Conservation (phyloP, 768 basidiomycete genomes). For the Rhodocollybia butyracea region DNA sequence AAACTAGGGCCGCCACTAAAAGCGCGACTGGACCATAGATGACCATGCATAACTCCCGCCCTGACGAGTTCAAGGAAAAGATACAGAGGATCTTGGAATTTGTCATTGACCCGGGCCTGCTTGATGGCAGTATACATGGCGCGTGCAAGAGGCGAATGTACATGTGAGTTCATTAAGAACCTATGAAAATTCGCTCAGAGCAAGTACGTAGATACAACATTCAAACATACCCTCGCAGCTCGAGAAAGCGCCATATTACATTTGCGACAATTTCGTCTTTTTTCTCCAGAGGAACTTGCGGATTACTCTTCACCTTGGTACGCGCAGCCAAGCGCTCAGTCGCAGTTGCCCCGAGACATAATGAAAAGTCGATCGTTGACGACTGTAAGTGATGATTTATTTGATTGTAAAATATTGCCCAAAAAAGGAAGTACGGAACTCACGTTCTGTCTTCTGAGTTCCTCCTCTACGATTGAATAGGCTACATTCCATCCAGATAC, state of each 20-base stretch:
- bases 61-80: conserved; percentile 92
- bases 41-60: conserved; percentile 96
- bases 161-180: conserved; percentile 86
- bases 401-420: conserved; percentile 15
- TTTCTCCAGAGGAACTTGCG: conserved; percentile 70
- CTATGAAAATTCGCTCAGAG: conserved; percentile 36
- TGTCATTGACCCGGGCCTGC: conserved; percentile 85
- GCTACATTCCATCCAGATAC: conserved; percentile 89
- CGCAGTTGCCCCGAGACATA: conserved; percentile 90
- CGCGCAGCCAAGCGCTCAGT: conserved; percentile 76
- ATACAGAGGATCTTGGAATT: conserved; percentile 96
- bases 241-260: conserved; percentile 97
- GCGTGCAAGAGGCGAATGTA: conserved; percentile 84
- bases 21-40: conserved; percentile 82
- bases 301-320: conserved; percentile 66
- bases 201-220: neutral
- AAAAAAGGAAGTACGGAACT: conserved; percentile 29
- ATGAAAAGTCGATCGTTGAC: conserved; percentile 93
- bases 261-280: conserved; percentile 99
- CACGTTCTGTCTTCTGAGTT: conserved; percentile 94
- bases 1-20: conserved; percentile 96
- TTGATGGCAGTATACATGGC: conserved; percentile 86
- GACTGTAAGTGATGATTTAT: conserved; percentile 61
- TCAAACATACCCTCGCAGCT: conserved; percentile 76
- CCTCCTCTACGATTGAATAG: conserved; percentile 84